Base-by-base conservation (phyloP, 2,329 filamentous ascomycete genomes). In the Ophiostoma quercus region DNA sequence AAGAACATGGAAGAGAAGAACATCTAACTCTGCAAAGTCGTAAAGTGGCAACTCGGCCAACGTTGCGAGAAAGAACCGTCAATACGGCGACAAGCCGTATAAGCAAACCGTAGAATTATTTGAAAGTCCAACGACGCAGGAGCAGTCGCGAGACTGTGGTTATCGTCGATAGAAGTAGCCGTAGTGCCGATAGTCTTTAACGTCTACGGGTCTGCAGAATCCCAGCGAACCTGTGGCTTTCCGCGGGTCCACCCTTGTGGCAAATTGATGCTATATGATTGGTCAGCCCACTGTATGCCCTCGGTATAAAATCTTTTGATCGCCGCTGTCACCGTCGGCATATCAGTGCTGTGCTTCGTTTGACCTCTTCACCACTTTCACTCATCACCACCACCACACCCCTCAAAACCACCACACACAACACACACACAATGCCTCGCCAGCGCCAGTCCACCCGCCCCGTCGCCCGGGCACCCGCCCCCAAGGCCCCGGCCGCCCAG, bases 371-470 rank as follows among this genome's bases (percentile, higher is more conserved):
- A 11, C 51, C 11, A 34, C n/a, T 66, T 29, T 14, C 11, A 3
- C 32, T 29, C 41, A 14, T 32, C 57, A 47, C 41, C 32, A 16
- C 39, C 51, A 43, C n/a, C 67, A 25, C 16, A n/a, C 29, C 22
- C 16, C 25, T 22, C 57, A 12, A 16, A 37, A 51, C 60, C 22
- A 22, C 51, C 60, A 37, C 62, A 25, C 34, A 12, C 57, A 11
- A 22, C 12, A 25, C 22, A 9, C 68, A 34, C 34, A 41, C 67
- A 68, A 94, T 94, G 91, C 82, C 91, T 90, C 91, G 91, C 82
- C 88, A 91, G 85, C 86, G 89, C 79, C 87, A 90, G 81, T 83
- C 85, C 81, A 86, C 80, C 77, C 84, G 86, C n/a, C 72, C 71
- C 78, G 87, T 88, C 73, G 79, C 86, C 73, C 89, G 91, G 77